Evolutionary conservation across 352 stramenopile genomes (phyloP).

Genomic region (Globisporangium spinosum): DNA sequence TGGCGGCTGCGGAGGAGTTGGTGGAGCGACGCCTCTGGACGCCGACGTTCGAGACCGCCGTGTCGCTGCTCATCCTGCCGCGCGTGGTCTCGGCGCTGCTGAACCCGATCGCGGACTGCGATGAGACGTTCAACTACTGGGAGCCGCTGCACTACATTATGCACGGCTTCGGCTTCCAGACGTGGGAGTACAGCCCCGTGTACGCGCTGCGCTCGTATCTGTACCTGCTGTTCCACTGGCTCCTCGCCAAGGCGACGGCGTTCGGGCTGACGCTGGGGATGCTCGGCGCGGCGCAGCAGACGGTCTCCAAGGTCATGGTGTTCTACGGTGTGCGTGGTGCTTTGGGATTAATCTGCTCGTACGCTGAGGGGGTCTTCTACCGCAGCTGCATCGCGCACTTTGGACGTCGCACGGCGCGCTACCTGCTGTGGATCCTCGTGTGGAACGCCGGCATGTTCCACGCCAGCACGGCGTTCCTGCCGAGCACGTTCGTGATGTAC

Average conservation of each 20-base stretch:
- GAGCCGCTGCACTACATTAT: constrained; percentile 97
- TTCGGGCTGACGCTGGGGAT: constrained; percentile 38
- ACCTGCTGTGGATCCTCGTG: constrained; percentile 75
- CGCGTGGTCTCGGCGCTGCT: constrained; percentile 54
- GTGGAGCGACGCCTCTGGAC: constrained; percentile 23
- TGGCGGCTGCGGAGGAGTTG: neutral
- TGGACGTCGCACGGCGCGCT: constrained; percentile 53
- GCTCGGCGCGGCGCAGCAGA: constrained; percentile 14
- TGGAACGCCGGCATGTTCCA: constrained; percentile 92
- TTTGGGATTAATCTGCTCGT: constrained; percentile 71
- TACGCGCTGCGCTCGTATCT: constrained; percentile 96
- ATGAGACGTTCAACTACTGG: constrained; percentile 99
- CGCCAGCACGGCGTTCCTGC: constrained; percentile 89
- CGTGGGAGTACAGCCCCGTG: constrained; percentile 89
- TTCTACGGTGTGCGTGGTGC: constrained; percentile 89
- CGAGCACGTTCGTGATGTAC: constrained; percentile 90
- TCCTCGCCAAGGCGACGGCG: constrained; percentile 41
- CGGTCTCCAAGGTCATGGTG: constrained; percentile 68
- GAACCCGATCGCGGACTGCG: constrained; percentile 93
- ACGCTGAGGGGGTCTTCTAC: constrained; percentile 88
- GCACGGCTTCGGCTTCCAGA: constrained; percentile 90
- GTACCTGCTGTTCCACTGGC: constrained; percentile 81
- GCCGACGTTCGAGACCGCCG: constrained; percentile 27
- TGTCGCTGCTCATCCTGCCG: constrained; percentile 30
- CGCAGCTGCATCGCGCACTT: constrained; percentile 57